These are phyloP conservation scores for Phytophthora pisi DNA, from an alignment of 352 stramenopile genomes.

Conservation along the genomic window DNA sequence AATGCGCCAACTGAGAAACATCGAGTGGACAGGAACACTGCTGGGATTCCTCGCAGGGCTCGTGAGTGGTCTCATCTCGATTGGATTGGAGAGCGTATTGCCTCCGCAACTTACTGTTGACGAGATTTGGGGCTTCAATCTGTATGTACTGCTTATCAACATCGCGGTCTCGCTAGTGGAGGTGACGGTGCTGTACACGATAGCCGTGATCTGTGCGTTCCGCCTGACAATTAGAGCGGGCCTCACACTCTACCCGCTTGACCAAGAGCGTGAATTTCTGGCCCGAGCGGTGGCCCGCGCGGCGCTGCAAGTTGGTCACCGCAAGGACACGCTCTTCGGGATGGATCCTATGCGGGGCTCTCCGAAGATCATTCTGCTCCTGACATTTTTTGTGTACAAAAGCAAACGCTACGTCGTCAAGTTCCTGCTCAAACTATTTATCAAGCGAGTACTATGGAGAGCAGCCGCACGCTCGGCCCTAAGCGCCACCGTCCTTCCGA, in stretches of 20 bases:
- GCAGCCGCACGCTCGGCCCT: constrained; percentile 47
- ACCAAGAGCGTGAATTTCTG: constrained; percentile 60
- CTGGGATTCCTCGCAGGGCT: constrained; percentile 37
- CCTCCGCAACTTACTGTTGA: constrained; percentile 15
- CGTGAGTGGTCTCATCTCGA: constrained; percentile 44
- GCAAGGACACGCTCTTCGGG: constrained; percentile 51
- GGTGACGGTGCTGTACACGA: constrained; percentile 49
- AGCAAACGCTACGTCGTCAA: constrained; percentile 61
- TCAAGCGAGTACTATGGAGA: constrained; percentile 58
- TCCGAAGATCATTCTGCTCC: constrained; percentile 40
- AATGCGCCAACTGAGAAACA: constrained; percentile 33
- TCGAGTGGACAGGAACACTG: constrained; percentile 37
- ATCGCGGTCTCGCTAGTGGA: constrained; percentile 54
- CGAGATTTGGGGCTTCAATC: constrained; percentile 28
- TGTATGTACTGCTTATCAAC: constrained; percentile 48
- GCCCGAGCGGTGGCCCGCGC: constrained; percentile 49
- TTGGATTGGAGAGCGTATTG: constrained; percentile 39
- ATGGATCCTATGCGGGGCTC: constrained; percentile 61
- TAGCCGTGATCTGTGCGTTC: constrained; percentile 49
- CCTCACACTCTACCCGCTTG: constrained; percentile 49
- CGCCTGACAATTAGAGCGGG: constrained; percentile 47
- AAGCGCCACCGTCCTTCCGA: constrained; percentile 49
- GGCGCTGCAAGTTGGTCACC: constrained; percentile 50
- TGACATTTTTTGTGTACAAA: constrained; percentile 55
- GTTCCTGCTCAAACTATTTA: constrained; percentile 62